Conservation (phyloP, 2,329 filamentous ascomycete genomes). For the Aspergillus pseudoterreus region DNA sequence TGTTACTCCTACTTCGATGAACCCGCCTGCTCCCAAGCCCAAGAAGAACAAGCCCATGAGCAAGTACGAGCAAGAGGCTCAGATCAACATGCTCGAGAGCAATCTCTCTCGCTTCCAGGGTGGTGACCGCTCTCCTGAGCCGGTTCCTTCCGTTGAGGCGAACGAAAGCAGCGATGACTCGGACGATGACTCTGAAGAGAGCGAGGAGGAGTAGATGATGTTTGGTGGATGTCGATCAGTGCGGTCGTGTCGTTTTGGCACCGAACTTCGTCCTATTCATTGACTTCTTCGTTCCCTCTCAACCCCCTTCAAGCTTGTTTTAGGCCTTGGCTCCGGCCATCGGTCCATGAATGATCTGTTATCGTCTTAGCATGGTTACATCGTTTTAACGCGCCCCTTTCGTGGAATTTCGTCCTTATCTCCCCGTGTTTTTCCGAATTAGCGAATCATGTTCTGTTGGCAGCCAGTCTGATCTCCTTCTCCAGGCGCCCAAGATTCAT, state of each 20-base stretch:
- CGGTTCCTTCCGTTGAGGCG: slow-evolving; percentile 41
- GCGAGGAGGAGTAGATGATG: slow-evolving; percentile 44
- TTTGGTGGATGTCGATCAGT: not conserved
- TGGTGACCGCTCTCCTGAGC: slow-evolving; percentile 40
- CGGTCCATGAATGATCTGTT: no score
- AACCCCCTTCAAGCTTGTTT: not conserved
- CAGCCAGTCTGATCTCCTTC: slow-evolving; percentile 7
- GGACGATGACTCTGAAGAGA: slow-evolving; percentile 48
- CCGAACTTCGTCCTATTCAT: no score
- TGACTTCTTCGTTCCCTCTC: not conserved
- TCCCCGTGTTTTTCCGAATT: slow-evolving; percentile 1
- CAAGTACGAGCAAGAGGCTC: slow-evolving; percentile 49
- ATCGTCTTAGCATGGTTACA: no score
- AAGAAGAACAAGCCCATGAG: slow-evolving; percentile 54
- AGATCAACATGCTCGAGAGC: slow-evolving; percentile 47
- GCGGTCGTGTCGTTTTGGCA: not conserved
- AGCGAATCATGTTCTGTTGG: slow-evolving; percentile 8
- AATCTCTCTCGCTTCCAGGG: slow-evolving; percentile 46
- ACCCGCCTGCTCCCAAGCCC: slow-evolving; percentile 38
- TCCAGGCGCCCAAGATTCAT: slow-evolving; percentile 15
- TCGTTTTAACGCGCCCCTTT: no score
- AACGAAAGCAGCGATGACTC: slow-evolving; percentile 46
- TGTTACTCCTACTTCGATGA: slow-evolving; percentile 26
- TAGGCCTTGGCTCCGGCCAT: no score
- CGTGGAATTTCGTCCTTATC: no score